These are phyloP conservation scores for Nakazawaea peltata DNA, from an alignment of 805 yeast genomes.

Conservation along the genomic window DNA sequence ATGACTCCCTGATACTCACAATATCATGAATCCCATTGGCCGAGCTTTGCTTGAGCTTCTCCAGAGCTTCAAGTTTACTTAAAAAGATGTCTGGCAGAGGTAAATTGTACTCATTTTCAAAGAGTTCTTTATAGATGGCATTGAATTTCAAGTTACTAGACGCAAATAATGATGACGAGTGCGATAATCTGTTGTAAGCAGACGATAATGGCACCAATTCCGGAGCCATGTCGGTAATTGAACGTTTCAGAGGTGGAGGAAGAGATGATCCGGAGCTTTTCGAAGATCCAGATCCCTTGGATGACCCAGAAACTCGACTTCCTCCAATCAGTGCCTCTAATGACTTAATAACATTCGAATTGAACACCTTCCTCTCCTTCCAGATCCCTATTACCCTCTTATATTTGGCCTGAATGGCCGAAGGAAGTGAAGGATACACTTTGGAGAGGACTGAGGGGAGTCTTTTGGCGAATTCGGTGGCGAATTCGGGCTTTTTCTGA, in stretches of 20 bases:
- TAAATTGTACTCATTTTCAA: conserved; percentile 20
- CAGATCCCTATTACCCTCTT: conserved; percentile 48
- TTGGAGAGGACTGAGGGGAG: conserved; percentile 32
- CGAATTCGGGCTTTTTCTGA: conserved; percentile 48
- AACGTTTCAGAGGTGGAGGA: neutral
- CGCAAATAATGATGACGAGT: conserved; percentile 14
- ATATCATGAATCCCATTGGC: conserved; percentile 11
- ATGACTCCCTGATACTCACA: conserved; percentile 14
- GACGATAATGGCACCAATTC: conserved; percentile 17
- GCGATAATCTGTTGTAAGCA: conserved; percentile 17
- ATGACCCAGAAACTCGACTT: neutral
- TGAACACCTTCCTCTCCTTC: conserved; percentile 45
- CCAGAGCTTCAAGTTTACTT: conserved; percentile 15
- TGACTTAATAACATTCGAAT: conserved; percentile 3
- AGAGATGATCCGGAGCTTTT: neutral
- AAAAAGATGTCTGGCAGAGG: conserved; percentile 23
- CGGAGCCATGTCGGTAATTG: conserved; percentile 14
- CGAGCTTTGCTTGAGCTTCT: conserved; percentile 11
- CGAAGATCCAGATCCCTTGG: no score
- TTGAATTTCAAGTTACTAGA: conserved; percentile 14
- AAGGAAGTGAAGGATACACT: conserved; percentile 24
- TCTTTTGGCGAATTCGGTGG: conserved; percentile 45
- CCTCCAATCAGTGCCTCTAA: neutral
- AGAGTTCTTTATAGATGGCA: conserved; percentile 16
- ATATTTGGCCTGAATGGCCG: conserved; percentile 30